Conservation (phyloP, 192 early-diverging fungal species). For the Piromyces finnis region DNA sequence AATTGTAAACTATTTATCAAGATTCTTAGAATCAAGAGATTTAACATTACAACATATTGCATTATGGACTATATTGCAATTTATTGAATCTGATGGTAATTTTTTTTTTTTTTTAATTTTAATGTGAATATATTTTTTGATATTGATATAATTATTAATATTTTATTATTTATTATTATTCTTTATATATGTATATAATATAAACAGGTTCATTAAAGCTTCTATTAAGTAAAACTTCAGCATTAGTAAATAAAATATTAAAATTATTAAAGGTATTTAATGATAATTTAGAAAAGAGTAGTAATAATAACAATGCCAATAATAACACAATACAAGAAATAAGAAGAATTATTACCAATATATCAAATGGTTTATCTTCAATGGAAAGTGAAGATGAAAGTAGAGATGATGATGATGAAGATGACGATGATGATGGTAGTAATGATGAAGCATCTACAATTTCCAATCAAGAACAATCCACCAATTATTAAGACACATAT, state of each 20-base stretch:
- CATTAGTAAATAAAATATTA: not conserved
- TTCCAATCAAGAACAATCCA: not conserved
- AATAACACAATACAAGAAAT: not conserved
- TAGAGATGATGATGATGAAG: too few relatives aligned
- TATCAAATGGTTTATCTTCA: not conserved
- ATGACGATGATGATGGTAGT: not conserved
- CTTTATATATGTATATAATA: too few relatives aligned
- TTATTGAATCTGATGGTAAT: too few relatives aligned
- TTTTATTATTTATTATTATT: too few relatives aligned
- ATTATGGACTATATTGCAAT: slow-evolving; percentile 71
- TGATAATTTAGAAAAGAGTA: not conserved
- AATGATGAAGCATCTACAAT: not conserved
- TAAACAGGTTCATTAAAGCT: not conserved
- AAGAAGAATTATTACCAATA: not conserved
- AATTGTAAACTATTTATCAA: slow-evolving; percentile 39
- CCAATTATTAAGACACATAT: too few relatives aligned
- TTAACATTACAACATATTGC: slow-evolving; percentile 63
- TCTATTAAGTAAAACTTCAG: not conserved
- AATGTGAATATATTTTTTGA: too few relatives aligned
- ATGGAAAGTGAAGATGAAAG: not conserved
- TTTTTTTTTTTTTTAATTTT: too few relatives aligned
- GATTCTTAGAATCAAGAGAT: slow-evolving; percentile 43
- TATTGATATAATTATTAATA: too few relatives aligned
- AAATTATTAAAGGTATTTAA: not conserved
- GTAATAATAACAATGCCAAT: not conserved